phyloP scores from a whole-genome alignment of 495 filamentous ascomycete genomes.

The Clavariopsis aquatica region DNA sequence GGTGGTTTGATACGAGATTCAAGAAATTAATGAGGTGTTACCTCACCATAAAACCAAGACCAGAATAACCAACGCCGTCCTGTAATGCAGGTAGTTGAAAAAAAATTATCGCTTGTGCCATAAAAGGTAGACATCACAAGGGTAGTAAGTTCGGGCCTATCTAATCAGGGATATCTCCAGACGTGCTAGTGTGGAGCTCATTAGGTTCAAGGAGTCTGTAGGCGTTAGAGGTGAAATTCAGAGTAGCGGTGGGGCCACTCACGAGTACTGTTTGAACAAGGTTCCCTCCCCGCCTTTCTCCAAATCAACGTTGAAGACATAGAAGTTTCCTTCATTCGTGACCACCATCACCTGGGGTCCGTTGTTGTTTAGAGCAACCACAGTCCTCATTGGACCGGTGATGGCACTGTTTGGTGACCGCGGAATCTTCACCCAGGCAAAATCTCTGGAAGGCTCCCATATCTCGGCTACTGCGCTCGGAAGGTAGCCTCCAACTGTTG shows the following conservation, averaged over 20 bases:
- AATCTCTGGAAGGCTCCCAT: constrained; percentile 94
- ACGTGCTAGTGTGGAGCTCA: constrained; percentile 33
- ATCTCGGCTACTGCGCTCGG: constrained; percentile 92
- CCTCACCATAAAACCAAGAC: background rate
- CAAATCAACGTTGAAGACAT: constrained; percentile 92
- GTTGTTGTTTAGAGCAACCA: constrained; percentile 92
- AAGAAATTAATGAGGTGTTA: background rate
- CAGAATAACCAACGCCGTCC: constrained; percentile 10
- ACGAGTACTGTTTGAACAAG: constrained; percentile 78
- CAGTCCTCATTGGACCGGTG: constrained; percentile 63
- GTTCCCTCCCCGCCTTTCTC: constrained; percentile 94
- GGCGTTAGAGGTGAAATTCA: background rate
- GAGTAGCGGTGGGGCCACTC: constrained; percentile 26
- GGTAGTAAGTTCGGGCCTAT: background rate
- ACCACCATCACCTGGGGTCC: constrained; percentile 97
- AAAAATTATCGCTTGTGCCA: background rate
- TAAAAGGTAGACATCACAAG: background rate
- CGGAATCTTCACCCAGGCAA: constrained; percentile 95
- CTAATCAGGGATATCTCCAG: constrained; percentile 27
- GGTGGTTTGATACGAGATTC: background rate
- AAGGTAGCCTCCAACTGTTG: constrained; percentile 85
- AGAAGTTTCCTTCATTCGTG: constrained; percentile 92
- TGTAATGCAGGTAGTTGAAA: constrained; percentile 23
- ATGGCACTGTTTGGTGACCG: constrained; percentile 52
- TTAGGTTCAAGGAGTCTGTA: constrained; percentile 38